Conservation (phyloP, 192 early-diverging fungal species). For the Umbelopsis ramanniana region DNA sequence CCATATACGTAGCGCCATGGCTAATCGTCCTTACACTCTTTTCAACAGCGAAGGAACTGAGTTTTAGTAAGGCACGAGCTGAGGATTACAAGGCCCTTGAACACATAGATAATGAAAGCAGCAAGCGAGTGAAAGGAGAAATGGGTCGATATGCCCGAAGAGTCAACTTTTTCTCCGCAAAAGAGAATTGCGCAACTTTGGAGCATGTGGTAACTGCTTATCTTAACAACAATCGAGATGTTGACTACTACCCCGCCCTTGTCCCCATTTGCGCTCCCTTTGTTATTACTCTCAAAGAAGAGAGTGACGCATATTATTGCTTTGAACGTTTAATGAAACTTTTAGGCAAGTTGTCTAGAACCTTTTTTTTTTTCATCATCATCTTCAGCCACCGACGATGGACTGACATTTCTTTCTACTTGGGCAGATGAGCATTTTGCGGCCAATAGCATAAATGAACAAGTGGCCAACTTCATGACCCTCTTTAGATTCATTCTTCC, state of each 20-base stretch:
- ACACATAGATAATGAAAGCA: slow-evolving; percentile 65
- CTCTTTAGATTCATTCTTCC: slow-evolving; percentile 83
- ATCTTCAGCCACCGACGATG: too few relatives aligned
- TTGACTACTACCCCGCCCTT: slow-evolving; percentile 78
- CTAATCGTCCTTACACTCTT: slow-evolving; percentile 5
- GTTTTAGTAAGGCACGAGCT: slow-evolving; percentile 53
- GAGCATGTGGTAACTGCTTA: slow-evolving; percentile 90
- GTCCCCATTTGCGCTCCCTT: slow-evolving; percentile 85
- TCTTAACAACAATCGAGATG: slow-evolving; percentile 74
- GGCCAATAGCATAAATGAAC: slow-evolving; percentile 67
- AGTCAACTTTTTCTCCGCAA: slow-evolving; percentile 40
- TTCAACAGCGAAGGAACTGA: slow-evolving; percentile 66
- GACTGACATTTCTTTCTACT: too few relatives aligned
- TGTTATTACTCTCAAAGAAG: slow-evolving; percentile 70
- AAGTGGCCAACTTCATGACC: slow-evolving; percentile 86
- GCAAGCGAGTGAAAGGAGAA: slow-evolving; percentile 83
- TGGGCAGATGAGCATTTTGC: slow-evolving; percentile 72
- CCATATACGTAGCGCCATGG: not conserved
- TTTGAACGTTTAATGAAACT: slow-evolving; percentile 78
- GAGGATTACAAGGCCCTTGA: slow-evolving; percentile 75
- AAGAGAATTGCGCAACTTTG: slow-evolving; percentile 60
- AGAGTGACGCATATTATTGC: slow-evolving; percentile 82
- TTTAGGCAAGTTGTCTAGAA: slow-evolving; percentile 53
- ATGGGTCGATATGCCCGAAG: slow-evolving; percentile 66
- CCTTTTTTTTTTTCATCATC: not conserved